A percentile compares a stretch with the other conserved stretches of the same genome.
phyloP scores from a whole-genome alignment of 2,329 filamentous ascomycete genomes.

The Penicillium sp. region DNA sequence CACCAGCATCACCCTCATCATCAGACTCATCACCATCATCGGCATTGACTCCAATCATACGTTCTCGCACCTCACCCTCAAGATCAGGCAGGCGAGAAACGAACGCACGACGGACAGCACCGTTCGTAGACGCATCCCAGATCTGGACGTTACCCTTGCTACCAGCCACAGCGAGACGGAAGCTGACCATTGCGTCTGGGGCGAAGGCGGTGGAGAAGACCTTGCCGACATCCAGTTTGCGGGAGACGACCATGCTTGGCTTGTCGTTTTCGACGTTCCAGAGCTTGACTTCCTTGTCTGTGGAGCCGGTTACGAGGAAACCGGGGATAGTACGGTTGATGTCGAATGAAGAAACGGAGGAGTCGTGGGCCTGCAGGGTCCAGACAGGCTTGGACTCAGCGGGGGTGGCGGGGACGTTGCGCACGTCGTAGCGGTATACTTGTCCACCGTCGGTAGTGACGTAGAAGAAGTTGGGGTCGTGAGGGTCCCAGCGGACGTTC shows the following conservation, averaged over 20 bases:
- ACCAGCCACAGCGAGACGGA: constrained; percentile 87
- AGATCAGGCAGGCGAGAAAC: constrained; percentile 65
- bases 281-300: constrained; percentile 92
- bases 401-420: constrained; percentile 71
- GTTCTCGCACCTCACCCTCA: constrained; percentile 67
- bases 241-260: constrained; percentile 84
- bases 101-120: constrained; percentile 80
- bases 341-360: constrained; percentile 87
- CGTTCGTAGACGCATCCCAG: constrained; percentile 96
- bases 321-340: constrained; percentile 87
- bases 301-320: constrained; percentile 89
- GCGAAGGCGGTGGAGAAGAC: constrained; percentile 90
- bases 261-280: constrained; percentile 85
- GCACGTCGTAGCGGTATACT: constrained; percentile 87
- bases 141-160: constrained; percentile 91
- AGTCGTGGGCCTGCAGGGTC: constrained; percentile 93
- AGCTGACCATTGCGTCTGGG: constrained; percentile 85
- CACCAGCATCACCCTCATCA: constrained; percentile 59
- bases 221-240: constrained; percentile 90
- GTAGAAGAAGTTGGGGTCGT: constrained; percentile 91
- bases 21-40: constrained; percentile 67
- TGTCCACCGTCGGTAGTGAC: constrained; percentile 90
- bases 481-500: constrained; percentile 87
- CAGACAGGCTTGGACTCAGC: constrained; percentile 80
- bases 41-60: constrained; percentile 70